Evolutionary conservation across 2,329 filamentous ascomycete species (phyloP), one percentile per base, ranked within the genome.

Genomic region (Penicillium sp.): DNA sequence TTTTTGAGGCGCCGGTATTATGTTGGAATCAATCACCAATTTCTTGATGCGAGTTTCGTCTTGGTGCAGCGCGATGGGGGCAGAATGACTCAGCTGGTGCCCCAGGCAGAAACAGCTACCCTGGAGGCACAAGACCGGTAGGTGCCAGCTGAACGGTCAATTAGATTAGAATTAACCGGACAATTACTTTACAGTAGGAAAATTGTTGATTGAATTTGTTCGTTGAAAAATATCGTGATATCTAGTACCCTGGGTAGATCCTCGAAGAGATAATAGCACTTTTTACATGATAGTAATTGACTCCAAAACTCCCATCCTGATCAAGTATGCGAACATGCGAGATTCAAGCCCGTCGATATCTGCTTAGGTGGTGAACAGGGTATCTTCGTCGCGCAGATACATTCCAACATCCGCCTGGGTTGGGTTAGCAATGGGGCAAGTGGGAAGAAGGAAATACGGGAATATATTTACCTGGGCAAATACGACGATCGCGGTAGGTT

Each of bases 401-500:
- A 42, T 42, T 5, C 39, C 39, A 15, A 42, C 39, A 29, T 42
- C 39, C 7, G 39, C 39, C 26, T 40, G 18, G 20, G 7, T 26
- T 13, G 8, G 9, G 59, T 63, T 56, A 66, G 56, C 41, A 47
- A 44, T 30, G 20, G 18, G 10, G 34, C 2, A 5, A 34, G 3
- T 34, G 4, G 3, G 9, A 18, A 12, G 20, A 20, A 23, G 17
- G 7, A 37, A 20, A 23, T 23, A n/a, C 94, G 62, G 90, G n/a
- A n/a, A n/a, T n/a, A n/a, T 88, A 77, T 99, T 94, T 1, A 90
- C 90, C 76, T 99, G 94, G 15, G 93, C 82, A 75, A 97, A 97
- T 49, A 88, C 88, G 8, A 90, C 88, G 55, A 97, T 88, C 9
- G 88, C 91, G 0, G 94, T 99, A 0, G 94, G 94, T 58, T 97